Base-by-base conservation (phyloP, 1,284 basidiomycete genomes). In the Pseudozyma tsukubaensis region DNA sequence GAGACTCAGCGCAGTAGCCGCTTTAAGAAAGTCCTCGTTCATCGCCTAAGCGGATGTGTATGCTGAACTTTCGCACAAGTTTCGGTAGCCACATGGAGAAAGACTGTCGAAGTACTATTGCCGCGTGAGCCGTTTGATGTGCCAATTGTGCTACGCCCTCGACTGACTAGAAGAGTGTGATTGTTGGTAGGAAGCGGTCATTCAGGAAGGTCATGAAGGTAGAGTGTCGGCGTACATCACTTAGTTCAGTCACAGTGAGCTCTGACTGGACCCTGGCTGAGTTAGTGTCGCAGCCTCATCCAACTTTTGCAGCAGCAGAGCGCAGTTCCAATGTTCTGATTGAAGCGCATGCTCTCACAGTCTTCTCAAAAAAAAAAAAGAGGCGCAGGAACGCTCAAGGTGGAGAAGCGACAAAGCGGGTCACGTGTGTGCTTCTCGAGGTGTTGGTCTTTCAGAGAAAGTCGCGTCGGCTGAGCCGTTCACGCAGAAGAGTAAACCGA, bases 361-460 rank as follows among this genome's bases (percentile, higher is more conserved):
- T 14, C 18, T 8, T 19, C 18, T 43, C 8, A 11, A 32, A 8
- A 3, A 39, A 18, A 45, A 29, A 36, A 36, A 11, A n/a, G 18
- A 13, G n/a, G n/a, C n/a, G n/a, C n/a, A n/a, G n/a, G n/a, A n/a
- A n/a, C n/a, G n/a, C n/a, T 32, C 10, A 50, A 43, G 55, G 36
- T 49, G 47, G 59, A 57, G 40, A 47, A 50, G 43, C 16, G 18
- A 13, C 9, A 10, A 10, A 29, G 21, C 7, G 61, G 34, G 67
- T 70, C 67, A 70, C 67, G 67, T 70, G 57, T 64, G 57, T 70
- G 61, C 57, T 59, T 69, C 52, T 19, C 5, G 21, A 45, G 43
- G 43, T 45, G 43, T 45, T 45, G 43, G 19, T 45, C 43, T 45
- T n/a, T 19, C 13, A 7, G 12, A 11, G 6, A 45, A 8, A 45